Base-by-base conservation (phyloP, 371 early-diverging fungal genomes). In the Mycotypha africana region DNA sequence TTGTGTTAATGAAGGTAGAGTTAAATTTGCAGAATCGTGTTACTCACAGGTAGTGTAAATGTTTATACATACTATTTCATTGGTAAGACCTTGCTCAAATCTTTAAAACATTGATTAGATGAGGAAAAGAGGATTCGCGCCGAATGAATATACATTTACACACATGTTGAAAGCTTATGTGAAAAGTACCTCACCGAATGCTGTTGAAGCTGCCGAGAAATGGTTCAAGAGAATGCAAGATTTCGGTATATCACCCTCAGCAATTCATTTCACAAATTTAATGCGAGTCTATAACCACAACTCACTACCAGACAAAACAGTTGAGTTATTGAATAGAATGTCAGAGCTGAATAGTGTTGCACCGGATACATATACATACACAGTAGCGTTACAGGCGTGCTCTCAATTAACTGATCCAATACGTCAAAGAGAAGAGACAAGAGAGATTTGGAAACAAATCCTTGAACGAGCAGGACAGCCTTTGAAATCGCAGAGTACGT, bases 71-170 rank as follows among this genome's bases (percentile, higher is more conserved):
- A 33, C 9, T 11, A 14, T 11, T 33, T 23, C n/a, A 15, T 11
- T 2, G 1, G 9, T 7, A 23, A 15, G 16, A 23, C 9, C 4
- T 19, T 44, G 21, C 47, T 17, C 11, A 19, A 3, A 11, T 33
- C n/a, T 9, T 14, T n/a, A n/a, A n/a, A n/a, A n/a, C n/a, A n/a
- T n/a, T n/a, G n/a, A 33, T 31, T 51, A 67, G 68, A 63, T 67
- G 64, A 35, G 61, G 37, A 67, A 60, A 34, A 42, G 59, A 25
- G 58, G 58, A 17, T 31, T 63, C 19, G 25, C 38, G 15, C 68
- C 68, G 15, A 67, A 63, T n/a, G 53, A 63, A 39, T 48, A 49
- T n/a, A 67, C 68, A 11, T 61, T 62, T 31, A 56, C 64, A 10
- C 53, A 51, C 15, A 40, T 67, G 51, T 17, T 67, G 9, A 34